A percentile compares a stretch with the other conserved stretches of the same genome.
These are phyloP conservation scores for Fusarium multiceps DNA, from an alignment of 2,329 filamentous ascomycete genomes.

Conservation along the genomic window DNA sequence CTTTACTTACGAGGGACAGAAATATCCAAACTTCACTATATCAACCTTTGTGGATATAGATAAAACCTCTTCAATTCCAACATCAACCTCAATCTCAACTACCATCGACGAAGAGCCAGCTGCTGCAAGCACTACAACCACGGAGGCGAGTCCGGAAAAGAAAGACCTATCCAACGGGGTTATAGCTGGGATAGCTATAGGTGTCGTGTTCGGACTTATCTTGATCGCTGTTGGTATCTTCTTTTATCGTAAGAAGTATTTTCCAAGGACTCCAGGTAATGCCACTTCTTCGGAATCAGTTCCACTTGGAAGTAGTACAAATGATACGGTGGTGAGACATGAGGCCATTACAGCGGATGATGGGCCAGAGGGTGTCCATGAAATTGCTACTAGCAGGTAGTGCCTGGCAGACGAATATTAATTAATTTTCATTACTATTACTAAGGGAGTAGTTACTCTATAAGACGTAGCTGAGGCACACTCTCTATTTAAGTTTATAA, in stretches of 20 bases:
- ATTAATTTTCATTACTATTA: too few species aligned
- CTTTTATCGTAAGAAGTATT: neutral
- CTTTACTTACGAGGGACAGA: too few species aligned
- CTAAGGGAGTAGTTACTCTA: too few species aligned
- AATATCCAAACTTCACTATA: too few species aligned
- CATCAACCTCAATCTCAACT: too few species aligned
- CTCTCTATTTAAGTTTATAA: too few species aligned
- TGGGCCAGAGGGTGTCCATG: neutral
- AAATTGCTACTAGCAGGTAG: neutral
- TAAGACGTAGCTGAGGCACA: too few species aligned
- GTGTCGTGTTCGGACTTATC: accelerated
- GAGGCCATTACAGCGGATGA: neutral
- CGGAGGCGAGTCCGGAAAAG: neutral
- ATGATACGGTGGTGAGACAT: neutral
- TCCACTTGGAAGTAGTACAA: accelerated
- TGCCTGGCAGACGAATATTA: too few species aligned
- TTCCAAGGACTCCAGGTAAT: neutral
- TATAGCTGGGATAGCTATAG: neutral
- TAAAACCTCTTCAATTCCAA: too few species aligned
- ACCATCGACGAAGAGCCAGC: too few species aligned
- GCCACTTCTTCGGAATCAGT: neutral
- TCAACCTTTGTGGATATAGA: too few species aligned
- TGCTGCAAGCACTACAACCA: neutral
- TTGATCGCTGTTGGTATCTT: neutral
- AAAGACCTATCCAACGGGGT: neutral